These are phyloP conservation scores for Peribolospora baueri DNA, from an alignment of 768 basidiomycete genomes.

Conservation along the genomic window DNA sequence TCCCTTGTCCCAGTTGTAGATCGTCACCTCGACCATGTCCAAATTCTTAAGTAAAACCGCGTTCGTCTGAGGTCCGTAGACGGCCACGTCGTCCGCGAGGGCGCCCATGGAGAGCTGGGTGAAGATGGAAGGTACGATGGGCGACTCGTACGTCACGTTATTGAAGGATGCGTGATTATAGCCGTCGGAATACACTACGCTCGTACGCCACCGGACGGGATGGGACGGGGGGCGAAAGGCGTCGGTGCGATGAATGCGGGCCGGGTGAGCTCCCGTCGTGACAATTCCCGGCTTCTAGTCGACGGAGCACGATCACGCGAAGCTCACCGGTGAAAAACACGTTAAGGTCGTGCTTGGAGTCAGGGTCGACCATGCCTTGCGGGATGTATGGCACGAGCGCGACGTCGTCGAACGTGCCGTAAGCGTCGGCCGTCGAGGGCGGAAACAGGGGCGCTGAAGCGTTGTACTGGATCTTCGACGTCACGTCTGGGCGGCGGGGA, in stretches of 20 bases:
- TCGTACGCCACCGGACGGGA: no score
- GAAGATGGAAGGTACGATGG: slow-evolving; percentile 42
- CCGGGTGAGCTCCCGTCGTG: no score
- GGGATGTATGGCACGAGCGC: slow-evolving; percentile 19
- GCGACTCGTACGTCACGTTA: slow-evolving; percentile 6
- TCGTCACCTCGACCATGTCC: slow-evolving; percentile 50
- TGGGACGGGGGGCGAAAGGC: no score
- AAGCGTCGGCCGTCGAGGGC: slow-evolving; percentile 19
- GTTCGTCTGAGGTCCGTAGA: slow-evolving; percentile 57
- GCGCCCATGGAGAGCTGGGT: slow-evolving; percentile 50
- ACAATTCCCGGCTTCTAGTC: no score
- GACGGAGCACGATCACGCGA: no score
- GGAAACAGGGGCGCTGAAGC: slow-evolving; percentile 22
- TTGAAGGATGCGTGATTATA: no score
- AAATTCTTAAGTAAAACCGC: slow-evolving; percentile 41
- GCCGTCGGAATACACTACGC: no score
- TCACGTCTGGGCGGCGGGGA: slow-evolving; percentile 33
- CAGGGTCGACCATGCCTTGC: no score
- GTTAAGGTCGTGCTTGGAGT: no score
- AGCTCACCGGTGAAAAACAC: no score
- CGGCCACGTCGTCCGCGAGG: slow-evolving; percentile 27
- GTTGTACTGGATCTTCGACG: slow-evolving; percentile 57
- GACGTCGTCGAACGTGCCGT: slow-evolving; percentile 41
- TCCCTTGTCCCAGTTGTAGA: slow-evolving; percentile 26
- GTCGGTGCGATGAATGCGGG: no score